These are phyloP conservation scores for Setaria viridis DNA, from an alignment of 202 grass and related monocot genomes.

Conservation along the genomic window DNA sequence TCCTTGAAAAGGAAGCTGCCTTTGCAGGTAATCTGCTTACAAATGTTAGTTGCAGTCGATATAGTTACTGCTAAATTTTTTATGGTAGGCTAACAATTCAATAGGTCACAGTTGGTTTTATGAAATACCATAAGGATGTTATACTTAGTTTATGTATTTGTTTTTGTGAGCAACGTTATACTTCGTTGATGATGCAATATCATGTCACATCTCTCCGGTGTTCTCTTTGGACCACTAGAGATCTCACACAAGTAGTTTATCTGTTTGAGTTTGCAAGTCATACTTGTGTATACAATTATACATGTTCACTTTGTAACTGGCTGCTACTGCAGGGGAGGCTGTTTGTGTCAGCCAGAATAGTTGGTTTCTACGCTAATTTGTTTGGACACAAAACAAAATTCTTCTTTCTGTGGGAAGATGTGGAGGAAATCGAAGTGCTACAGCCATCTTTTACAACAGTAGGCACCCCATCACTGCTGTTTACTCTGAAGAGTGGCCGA, in stretches of 20 bases:
- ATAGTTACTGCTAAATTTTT: not conserved
- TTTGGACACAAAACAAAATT: constrained; percentile 96
- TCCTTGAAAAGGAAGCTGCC: constrained; percentile 80
- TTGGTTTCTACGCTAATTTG: constrained; percentile 90
- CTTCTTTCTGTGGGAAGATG: constrained; percentile 92
- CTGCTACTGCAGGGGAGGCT: constrained; percentile 65
- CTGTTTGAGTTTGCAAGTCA: not conserved
- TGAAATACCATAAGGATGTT: not conserved
- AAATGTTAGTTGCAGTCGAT: not conserved
- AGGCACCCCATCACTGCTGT: constrained; percentile 65
- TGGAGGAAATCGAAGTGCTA: constrained; percentile 73
- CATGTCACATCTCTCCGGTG: not conserved
- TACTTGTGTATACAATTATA: not conserved
- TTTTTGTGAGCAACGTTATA: not conserved
- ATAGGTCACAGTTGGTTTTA: not conserved
- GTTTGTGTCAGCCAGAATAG: constrained; percentile 78
- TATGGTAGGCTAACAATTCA: not conserved
- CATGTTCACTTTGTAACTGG: constrained; percentile 5
- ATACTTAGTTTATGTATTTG: not conserved
- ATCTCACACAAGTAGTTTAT: constrained; percentile 24
- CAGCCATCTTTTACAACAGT: constrained; percentile 75
- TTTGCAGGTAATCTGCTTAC: constrained; percentile 54
- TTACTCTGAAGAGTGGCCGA: constrained; percentile 68
- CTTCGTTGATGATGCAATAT: not conserved
- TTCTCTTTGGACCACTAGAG: constrained; percentile 7